Conservation (phyloP, 1,284 basidiomycete species). For the Lentinula novae-zelandiae region DNA sequence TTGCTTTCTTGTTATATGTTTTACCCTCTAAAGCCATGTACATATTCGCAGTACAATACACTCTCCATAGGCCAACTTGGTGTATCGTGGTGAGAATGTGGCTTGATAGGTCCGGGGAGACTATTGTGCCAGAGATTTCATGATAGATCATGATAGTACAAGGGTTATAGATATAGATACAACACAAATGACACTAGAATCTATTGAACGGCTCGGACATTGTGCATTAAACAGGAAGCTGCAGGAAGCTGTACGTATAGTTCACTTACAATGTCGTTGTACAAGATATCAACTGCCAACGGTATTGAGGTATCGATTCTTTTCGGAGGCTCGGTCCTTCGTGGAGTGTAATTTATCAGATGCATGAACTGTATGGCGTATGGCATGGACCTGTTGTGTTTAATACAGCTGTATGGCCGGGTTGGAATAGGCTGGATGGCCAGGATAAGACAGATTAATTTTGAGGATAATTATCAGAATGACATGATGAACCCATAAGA, state of each 20-base stretch:
- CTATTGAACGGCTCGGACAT: background rate
- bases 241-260: background rate
- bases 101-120: background rate
- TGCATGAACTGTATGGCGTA: background rate
- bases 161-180: background rate
- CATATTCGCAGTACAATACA: background rate
- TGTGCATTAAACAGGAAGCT: background rate
- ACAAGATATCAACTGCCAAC: background rate
- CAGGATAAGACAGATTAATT: slow-evolving; percentile 1
- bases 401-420: background rate
- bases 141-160: slow-evolving; percentile 1
- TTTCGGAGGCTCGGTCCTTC: background rate
- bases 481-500: background rate
- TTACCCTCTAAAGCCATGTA: background rate
- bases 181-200: background rate
- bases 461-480: background rate
- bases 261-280: background rate
- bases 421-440: background rate
- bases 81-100: background rate
- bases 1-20: slow-evolving; percentile 1
- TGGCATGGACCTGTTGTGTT: too few species aligned
- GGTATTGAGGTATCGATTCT: background rate
- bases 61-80: background rate
- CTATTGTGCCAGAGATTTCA: background rate
- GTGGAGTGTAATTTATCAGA: background rate